phyloP scores from a whole-genome alignment of 345 rosid genomes.

The Trapa incisa region DNA sequence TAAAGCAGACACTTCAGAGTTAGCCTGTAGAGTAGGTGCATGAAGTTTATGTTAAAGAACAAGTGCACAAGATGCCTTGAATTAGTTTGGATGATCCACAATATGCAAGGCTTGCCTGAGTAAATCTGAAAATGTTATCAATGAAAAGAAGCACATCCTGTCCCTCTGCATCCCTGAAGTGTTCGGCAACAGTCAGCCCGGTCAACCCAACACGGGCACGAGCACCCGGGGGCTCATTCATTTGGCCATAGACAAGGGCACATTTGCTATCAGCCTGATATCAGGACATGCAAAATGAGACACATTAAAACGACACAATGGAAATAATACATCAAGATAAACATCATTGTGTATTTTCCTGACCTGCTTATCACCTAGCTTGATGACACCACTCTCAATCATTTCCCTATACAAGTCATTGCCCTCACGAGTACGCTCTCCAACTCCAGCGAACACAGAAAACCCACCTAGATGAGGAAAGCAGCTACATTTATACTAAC shows the following conservation, averaged over 20 bases:
- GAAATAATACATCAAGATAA: background rate
- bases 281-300: background rate
- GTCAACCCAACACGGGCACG: slow-evolving; percentile 99
- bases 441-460: slow-evolving; percentile 98
- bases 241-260: slow-evolving; percentile 96
- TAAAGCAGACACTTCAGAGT: slow-evolving; percentile 98
- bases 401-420: slow-evolving; percentile 97
- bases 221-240: slow-evolving; percentile 99
- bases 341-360: background rate
- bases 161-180: slow-evolving; percentile 98
- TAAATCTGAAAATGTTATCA: slow-evolving; percentile 89
- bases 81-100: background rate
- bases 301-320: background rate
- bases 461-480: slow-evolving; percentile 67
- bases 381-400: slow-evolving; percentile 99
- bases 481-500: background rate
- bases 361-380: slow-evolving; percentile 97
- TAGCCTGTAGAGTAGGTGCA: slow-evolving; percentile 37
- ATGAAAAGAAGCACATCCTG: slow-evolving; percentile 98
- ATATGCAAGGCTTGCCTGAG: slow-evolving; percentile 35
- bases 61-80: background rate
- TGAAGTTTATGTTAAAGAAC: background rate
- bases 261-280: slow-evolving; percentile 86
- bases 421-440: slow-evolving; percentile 97
- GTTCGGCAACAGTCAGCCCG: slow-evolving; percentile 93